Base-by-base conservation (phyloP, 1,139 yeast genomes). In the Suhomyces wounanorum region DNA sequence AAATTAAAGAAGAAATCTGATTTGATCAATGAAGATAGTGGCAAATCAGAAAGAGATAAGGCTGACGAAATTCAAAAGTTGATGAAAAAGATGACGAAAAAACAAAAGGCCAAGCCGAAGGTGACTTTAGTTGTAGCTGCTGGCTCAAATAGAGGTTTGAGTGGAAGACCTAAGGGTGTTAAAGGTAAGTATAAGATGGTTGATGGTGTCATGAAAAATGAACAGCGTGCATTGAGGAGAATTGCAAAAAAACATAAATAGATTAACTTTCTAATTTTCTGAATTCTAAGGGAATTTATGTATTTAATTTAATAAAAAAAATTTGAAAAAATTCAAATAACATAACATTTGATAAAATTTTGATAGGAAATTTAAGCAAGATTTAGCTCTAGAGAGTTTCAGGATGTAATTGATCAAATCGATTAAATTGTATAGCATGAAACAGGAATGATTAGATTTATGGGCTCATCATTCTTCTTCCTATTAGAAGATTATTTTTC, bases 101-200 rank as follows among this genome's bases (percentile, higher is more conserved):
- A 87, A 66, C 88, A 85, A 66, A 82, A 83, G 68, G 73, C 77
- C 30, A 88, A 84, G 66, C 96, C 96, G 30, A 86, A 87, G 78
- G 89, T 90, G 38, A 89, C 96, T 0, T 81, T 90, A 57, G 96
- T 94, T 55, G 92, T 85, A 58, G 98, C 99, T n/a, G 75, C 78
- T 51, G 98, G 98, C 61, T 69, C 78, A 44, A 92, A 92, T 69
- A 87, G 78, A 67, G 96, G 97, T 55, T 74, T 92, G 48, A 79
- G 90, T 60, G 99, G 99, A 51, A 87, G 99, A 74, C 99, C 99
- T 35, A 87, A 84, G 73, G 99, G 99, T 66, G 84, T 94, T 60
- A 90, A 87, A 72, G 99, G 99, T 74, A 91, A 90, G 68, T 94
- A 94, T 77, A 94, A 90, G 86, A 94, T 95, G 99, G 98, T 94